Base-by-base conservation (phyloP, 805 yeast species). In the Wickerhamomyces rabaulensis region DNA sequence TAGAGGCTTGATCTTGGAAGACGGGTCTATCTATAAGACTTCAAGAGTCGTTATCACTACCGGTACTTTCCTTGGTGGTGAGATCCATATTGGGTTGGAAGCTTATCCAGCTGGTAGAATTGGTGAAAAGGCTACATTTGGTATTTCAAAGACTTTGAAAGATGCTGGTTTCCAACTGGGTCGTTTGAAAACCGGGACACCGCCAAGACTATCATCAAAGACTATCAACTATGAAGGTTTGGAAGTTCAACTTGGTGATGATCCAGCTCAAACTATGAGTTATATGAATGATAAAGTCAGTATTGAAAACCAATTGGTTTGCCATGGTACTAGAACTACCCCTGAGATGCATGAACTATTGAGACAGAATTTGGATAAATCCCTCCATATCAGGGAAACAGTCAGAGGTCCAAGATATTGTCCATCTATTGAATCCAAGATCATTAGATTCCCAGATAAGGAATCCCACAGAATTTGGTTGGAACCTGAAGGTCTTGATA, bases 361-460 rank as follows among this genome's bases (percentile, higher is more conserved):
- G 19, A 67, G 80, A 13, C 65, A 72, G 1, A 92, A 94, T 60
- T 70, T 94, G 41, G 85, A 87, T 60, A 78, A 86, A 57, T 82
- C 96, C 5, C 79, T 94, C 7, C 99, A 94, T 64, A 92, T 94
- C 27, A 69, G 91, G 49, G 98, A 94, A 66, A 85, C 95, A 0
- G 96, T 92, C 6, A 87, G 87, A 56, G 99, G 99, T 0, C 99
- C 99, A 2, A 69, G 99, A 25, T 94, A 94, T 63, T 94, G 99
- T 65, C 99, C 99, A 1, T 92, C 98, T 0, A 80, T 94, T 43
- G 99, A 94, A 63, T 81, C 95, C 6, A 94, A 94, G 61, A 72
- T 94, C 25, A 76, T 86, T 37, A 76, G 89, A 52, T 94, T 94
- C 61, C 73, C 87, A 2, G 86, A 86, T 40, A 91, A 87, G 59